Evolutionary conservation across 192 early-diverging fungal species (phyloP).

Genomic region (Mortierella claussenii): DNA sequence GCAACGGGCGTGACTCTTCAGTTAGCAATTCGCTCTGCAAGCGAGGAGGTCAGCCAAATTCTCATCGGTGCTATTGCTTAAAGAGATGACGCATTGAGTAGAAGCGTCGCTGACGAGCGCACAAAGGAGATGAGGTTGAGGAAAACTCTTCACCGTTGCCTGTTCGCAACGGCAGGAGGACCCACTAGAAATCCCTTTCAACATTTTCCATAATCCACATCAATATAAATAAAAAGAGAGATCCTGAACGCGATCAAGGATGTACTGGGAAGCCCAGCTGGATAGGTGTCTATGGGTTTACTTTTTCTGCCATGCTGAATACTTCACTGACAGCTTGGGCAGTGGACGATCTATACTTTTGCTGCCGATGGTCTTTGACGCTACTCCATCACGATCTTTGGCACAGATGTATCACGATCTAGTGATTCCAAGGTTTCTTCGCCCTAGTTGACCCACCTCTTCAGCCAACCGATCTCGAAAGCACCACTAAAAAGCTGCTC

Average conservation of each 20-base stretch:
- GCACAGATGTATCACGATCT: too few relatives aligned
- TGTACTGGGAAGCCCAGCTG: too few relatives aligned
- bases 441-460: conserved; percentile 62
- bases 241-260: background rate
- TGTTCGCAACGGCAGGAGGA: too few relatives aligned
- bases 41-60: conserved; percentile 72
- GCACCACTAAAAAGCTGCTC: conserved; percentile 75
- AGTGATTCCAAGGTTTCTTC: conserved; percentile 40
- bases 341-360: too few relatives aligned
- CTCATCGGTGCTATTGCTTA: conserved; percentile 86
- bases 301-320: too few relatives aligned
- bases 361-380: too few relatives aligned
- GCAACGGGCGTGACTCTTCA: conserved; percentile 92
- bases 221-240: background rate
- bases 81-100: background rate
- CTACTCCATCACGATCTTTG: too few relatives aligned
- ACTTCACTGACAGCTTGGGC: too few relatives aligned
- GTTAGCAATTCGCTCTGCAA: conserved; percentile 81
- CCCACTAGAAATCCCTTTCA: background rate
- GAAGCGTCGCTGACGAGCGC: background rate
- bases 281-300: too few relatives aligned
- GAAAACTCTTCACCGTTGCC: too few relatives aligned
- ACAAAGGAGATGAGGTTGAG: too few relatives aligned
- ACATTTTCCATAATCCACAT: background rate
- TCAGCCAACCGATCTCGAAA: conserved; percentile 65